These are phyloP conservation scores for Usnea hakonensis DNA, from an alignment of 495 filamentous ascomycete genomes.

Conservation along the genomic window DNA sequence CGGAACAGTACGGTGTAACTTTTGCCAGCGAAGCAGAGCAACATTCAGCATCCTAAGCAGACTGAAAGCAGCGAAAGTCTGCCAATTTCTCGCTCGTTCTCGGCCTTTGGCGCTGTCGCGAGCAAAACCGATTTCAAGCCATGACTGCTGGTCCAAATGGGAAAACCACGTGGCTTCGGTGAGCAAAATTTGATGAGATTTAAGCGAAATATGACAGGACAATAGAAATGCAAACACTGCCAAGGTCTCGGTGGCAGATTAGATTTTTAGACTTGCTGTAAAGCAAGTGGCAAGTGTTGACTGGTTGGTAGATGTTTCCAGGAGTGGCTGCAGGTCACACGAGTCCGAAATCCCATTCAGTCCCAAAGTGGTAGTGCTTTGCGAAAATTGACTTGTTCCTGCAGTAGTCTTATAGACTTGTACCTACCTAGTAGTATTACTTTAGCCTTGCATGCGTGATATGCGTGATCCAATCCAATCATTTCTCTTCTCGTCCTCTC, in stretches of 20 bases:
- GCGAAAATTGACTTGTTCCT: background rate
- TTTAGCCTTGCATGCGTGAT: background rate
- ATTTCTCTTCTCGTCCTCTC: background rate
- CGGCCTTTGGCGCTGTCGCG: background rate
- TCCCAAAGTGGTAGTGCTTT: background rate
- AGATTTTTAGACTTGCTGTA: no score
- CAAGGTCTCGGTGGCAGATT: background rate
- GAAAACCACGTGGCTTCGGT: background rate
- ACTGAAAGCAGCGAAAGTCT: no score
- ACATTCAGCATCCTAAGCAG: no score
- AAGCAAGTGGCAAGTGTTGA: no score
- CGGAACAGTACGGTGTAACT: no score
- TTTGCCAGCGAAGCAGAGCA: no score
- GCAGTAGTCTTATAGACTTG: background rate
- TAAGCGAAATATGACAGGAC: background rate
- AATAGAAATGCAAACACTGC: background rate
- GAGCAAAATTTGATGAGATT: background rate
- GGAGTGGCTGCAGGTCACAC: background rate
- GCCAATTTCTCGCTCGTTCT: background rate
- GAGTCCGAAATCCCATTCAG: background rate
- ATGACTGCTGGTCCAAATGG: background rate
- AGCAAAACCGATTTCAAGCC: background rate
- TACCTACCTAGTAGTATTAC: background rate
- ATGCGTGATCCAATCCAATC: no score
- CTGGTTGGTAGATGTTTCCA: background rate